phyloP scores from a whole-genome alignment of 2,329 filamentous ascomycete genomes.

The Colletotrichum nymphaeae region DNA sequence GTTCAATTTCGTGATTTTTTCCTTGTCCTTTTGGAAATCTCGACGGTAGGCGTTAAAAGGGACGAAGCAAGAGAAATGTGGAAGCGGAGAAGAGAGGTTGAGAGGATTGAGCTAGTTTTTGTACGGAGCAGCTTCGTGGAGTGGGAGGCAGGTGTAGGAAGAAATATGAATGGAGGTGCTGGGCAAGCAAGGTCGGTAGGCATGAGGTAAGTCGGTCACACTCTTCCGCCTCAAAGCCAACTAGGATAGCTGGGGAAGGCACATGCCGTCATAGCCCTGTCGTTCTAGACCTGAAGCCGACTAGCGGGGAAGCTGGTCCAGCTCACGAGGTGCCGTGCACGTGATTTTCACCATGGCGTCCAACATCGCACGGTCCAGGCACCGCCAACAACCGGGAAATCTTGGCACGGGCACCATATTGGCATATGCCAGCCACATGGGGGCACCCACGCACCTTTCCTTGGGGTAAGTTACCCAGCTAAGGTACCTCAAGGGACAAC shows the following conservation, averaged over 20 bases:
- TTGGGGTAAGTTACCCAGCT: too few relatives aligned
- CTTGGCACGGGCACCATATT: not conserved
- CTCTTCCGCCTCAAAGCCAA: constrained; percentile 25
- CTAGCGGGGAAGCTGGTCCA: constrained; percentile 8
- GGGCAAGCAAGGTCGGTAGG: not conserved
- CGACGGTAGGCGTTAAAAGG: not conserved
- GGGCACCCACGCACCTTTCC: too few relatives aligned
- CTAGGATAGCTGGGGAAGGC: constrained; percentile 29
- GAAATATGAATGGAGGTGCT: constrained; percentile 1
- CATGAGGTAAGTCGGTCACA: constrained; percentile 21
- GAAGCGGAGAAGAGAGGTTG: not conserved
- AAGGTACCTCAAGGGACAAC: too few relatives aligned
- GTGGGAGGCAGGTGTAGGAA: constrained; percentile 3
- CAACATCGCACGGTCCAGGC: not conserved
- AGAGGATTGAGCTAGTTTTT: constrained; percentile 21
- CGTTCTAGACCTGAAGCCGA: constrained; percentile 20
- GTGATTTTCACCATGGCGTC: not conserved
- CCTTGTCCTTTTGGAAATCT: not conserved
- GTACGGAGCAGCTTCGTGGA: constrained; percentile 9
- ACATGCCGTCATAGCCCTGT: constrained; percentile 36
- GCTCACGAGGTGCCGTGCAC: not conserved
- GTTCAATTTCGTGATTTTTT: not conserved
- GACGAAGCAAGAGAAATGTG: not conserved
- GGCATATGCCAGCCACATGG: too few relatives aligned
- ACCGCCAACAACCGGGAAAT: not conserved